Evolutionary conservation across 2,329 filamentous ascomycete genomes (phyloP), one percentile per base, ranked within the genome.

Genomic region (Trichophyton simii): DNA sequence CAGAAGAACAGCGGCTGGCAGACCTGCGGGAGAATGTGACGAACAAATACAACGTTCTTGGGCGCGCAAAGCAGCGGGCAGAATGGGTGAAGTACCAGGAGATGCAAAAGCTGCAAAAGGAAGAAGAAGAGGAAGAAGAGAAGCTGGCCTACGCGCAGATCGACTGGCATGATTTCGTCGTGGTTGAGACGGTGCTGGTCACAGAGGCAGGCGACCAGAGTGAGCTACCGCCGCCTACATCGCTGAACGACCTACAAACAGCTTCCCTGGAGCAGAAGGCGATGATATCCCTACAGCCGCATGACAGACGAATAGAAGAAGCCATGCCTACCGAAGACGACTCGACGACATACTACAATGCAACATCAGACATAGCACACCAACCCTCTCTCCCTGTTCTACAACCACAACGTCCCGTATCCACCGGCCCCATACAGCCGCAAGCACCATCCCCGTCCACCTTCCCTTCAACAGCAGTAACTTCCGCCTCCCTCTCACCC

Each of bases 101-200:
- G 67, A 79, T 85, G 60, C 89, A 96, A 76, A 92, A 91, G 72
- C 84, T 86, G 68, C 89, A 91, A 79, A 91, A 91, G 71, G 91
- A 95, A 69, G 90, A 95, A 69, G 85, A 91, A 65, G 87, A 87
- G 46, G 88, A 95, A 70, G 85, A 90, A 69, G 89, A 96, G 72
- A 86, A 86, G 69, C 77, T 85, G 58, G 81, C 82, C 60, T 87
- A 94, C 73, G 87, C 88, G 0, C 87, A 94, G 68, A 94, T 99
- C 65, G 94, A 99, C 74, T 99, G 94, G 94, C 89, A 95, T 70
- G 92, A 97, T 72, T 99, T 99, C 68, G 87, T 92, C 38, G 88
- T 99, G 20, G 91, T 96, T 52, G 94, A 96, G 75, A 96, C 91
- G 0, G 91, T 99, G 60, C 80, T 90, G 15, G 99, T 99, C 73